Conservation (phyloP, 176 grass and related monocot genomes). For the Thinopyrum elongatum region DNA sequence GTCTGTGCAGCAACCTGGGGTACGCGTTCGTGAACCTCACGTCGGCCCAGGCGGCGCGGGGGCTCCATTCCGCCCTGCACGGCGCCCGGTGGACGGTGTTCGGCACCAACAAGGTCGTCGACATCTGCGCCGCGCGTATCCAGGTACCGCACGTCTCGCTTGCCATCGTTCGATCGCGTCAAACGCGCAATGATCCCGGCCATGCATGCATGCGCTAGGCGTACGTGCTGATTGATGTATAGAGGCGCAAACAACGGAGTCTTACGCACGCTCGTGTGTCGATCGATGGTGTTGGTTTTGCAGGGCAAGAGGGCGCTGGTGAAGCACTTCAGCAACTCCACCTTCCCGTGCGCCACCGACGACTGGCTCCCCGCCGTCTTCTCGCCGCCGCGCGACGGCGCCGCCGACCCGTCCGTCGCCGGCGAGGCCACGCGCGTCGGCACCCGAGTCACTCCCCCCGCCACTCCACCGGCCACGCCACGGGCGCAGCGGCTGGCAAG, state of each 20-base stretch:
- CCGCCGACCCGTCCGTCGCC: neutral
- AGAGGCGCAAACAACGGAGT: no score
- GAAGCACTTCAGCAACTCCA: constrained; percentile 31
- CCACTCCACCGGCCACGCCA: neutral
- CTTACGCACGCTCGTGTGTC: neutral
- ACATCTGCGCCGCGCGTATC: constrained; percentile 47
- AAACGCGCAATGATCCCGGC: neutral
- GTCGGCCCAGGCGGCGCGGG: constrained; percentile 17
- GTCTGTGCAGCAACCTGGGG: constrained; percentile 39
- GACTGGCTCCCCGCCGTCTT: constrained; percentile 57
- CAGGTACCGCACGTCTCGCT: constrained; percentile 28
- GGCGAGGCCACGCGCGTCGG: neutral
- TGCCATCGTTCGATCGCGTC: neutral
- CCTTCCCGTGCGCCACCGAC: constrained; percentile 37
- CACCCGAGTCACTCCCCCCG: neutral
- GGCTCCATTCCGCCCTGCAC: constrained; percentile 27
- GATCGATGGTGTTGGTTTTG: neutral
- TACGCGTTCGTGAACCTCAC: constrained; percentile 90
- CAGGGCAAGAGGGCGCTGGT: constrained; percentile 48
- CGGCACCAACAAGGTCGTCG: constrained; percentile 47
- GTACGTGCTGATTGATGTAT: no score
- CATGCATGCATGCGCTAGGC: no score
- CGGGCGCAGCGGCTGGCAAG: neutral
- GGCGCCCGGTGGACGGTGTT: constrained; percentile 40
- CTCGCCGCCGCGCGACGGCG: constrained; percentile 54